Evolutionary conservation across 768 basidiomycete species (phyloP), one percentile per base, ranked within the genome.

Genomic region (Fomitopsis serialis): DNA sequence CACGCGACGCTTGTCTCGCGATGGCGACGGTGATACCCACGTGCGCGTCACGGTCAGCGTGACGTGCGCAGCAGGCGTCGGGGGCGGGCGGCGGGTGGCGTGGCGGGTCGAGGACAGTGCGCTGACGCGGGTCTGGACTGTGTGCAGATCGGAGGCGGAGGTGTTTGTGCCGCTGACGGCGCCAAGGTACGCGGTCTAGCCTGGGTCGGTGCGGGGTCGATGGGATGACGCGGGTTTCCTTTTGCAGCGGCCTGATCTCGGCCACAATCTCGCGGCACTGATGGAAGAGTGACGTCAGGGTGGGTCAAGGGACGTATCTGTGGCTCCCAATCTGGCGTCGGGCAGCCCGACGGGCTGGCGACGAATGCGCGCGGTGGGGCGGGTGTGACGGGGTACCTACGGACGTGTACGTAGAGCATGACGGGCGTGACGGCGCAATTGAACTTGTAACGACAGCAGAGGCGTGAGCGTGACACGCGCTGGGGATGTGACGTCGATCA

Each of bases 91-190:
- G 43, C 29, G 48, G 25, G 24, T 37, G 42, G 34, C 21, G 46
- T 32, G 32, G 24, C 15, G 24, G 24, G 3, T 19, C 25, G 25
- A n/a, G 29, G 27, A 32, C 32, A 27, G 29, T 11, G 45, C 25
- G 53, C 37, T 57, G 52, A 47, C 49, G 34, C n/a, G 34, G 13
- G 21, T 10, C 32, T 9, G 32, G 27, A 37, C 36, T 45, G 11
- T n/a, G 22, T 45, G 48, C 72, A 90, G 88, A 67, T 74, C 78
- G 1, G 72, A 78, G 15, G 92, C 91, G 17, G 92, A 96, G 67
- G 94, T 97, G 23, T 96, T 95, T 70, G 75, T 82, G 56, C 92
- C 94, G 46, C 72, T 92, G 54, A 78, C 86, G 34, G 88, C 89
- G n/a, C 92, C 93, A 21, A 91, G 89, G 89, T 89, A 59, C 61